phyloP scores from a whole-genome alignment of 2,329 filamentous ascomycete species.

The Penicillium sp. region DNA sequence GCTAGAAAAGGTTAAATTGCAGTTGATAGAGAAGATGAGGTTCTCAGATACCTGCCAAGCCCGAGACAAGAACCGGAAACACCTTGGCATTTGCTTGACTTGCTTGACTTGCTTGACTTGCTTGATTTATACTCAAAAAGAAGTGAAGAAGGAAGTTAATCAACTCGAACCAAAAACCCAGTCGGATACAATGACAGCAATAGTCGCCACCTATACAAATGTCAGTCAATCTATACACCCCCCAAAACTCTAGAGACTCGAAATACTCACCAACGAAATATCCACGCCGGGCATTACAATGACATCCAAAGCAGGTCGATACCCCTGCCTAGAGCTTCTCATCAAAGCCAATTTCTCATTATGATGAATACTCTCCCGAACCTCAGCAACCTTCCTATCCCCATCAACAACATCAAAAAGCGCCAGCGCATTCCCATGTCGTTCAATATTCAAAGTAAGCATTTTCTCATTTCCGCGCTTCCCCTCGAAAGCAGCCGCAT shows the following conservation, averaged over 20 bases:
- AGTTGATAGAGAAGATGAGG: not conserved
- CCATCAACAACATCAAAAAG: conserved; percentile 24
- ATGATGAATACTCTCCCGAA: conserved; percentile 22
- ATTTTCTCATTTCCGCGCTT: conserved; percentile 11
- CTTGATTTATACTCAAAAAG: not conserved
- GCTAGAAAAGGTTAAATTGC: not conserved
- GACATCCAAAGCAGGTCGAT: conserved; percentile 27
- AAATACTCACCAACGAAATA: conserved; percentile 22
- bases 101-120: conserved; percentile 2
- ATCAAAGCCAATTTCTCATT: conserved; percentile 23
- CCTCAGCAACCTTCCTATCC: conserved; percentile 21
- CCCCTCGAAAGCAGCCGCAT: conserved; percentile 5
- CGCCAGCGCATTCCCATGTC: conserved; percentile 13
- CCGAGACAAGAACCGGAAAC: not conserved
- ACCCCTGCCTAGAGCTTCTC: conserved; percentile 6
- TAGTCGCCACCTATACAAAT: conserved; percentile 14
- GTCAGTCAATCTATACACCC: not conserved
- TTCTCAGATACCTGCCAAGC: not conserved
- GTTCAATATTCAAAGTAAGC: conserved; percentile 15
- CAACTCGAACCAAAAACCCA: conserved; percentile 19
- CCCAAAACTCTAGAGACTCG: not conserved
- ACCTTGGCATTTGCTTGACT: conserved; percentile 6
- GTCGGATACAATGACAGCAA: conserved; percentile 23
- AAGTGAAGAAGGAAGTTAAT: not conserved
- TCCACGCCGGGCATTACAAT: conserved; percentile 26